These are phyloP conservation scores for Medicago truncatula DNA, from an alignment of 306 rosid genomes.

Conservation along the genomic window MtrunA17r5.0-ANR NC_053049.1:28931501-28932000, in stretches of 20 bases:
- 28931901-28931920: slow-evolving; percentile 80
- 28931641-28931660: not conserved
- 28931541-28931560: too few relatives aligned
- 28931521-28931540: not conserved
- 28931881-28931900: slow-evolving; percentile 32
- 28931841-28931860: not conserved
- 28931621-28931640: slow-evolving; percentile 7
- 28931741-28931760: slow-evolving; percentile 72
- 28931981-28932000: slow-evolving; percentile 38
- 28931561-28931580: not conserved
- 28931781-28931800: slow-evolving; percentile 69
- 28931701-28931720: not conserved
- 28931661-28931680: slow-evolving; percentile 15
- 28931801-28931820: slow-evolving; percentile 66
- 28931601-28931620: slow-evolving; percentile 3
- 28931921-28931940: slow-evolving; percentile 97
- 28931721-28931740: slow-evolving; percentile 79
- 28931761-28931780: slow-evolving; percentile 69
- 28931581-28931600: not conserved
- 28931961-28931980: slow-evolving; percentile 38
- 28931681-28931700: slow-evolving; percentile 16
- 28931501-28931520: too few relatives aligned
- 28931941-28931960: slow-evolving; percentile 64
- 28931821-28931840: slow-evolving; percentile 60
- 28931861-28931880: not conserved